Base-by-base conservation (phyloP, 1,284 basidiomycete genomes). In the Tilletia caries region DNA sequence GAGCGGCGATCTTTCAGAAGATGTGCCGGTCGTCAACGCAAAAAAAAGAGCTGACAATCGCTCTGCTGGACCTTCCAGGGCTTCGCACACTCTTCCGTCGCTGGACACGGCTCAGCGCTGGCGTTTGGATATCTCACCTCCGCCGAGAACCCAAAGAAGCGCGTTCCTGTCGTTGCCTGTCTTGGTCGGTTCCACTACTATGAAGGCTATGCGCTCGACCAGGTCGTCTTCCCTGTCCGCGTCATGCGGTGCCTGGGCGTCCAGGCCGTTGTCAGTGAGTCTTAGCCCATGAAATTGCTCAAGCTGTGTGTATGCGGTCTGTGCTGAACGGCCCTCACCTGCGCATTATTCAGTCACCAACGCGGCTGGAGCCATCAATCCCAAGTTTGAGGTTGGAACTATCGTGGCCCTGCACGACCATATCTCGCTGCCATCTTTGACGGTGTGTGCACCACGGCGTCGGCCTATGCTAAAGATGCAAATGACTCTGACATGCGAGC, bases 331-430 rank as follows among this genome's bases (percentile, higher is more conserved):
- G 15, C 58, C n/a, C n/a, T n/a, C n/a, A n/a, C n/a, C n/a, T n/a
- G n/a, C n/a, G n/a, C n/a, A n/a, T n/a, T n/a, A n/a, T 67, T 12
- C 33, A 43, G 91, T 93, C 60, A 93, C 92, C 29, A 93, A 93
- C 79, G 92, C 92, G 12, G 88, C 91, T 25, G 92, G 92, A 27
- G 89, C 89, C 6, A 85, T 93, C 27, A 91, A 91, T 78, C 88
- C 89, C 8, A 76, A 85, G 2, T 87, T 91, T 70, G 85, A 88
- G 13, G 89, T 92, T n/a, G 92, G 92, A 76, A 92, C 91, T 5
- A 91, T 93, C 75, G 90, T 93, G 62, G 89, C 90, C 18, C 86
- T 93, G 25, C 90, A 90, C 66, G 92, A 93, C 82, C 92, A 93
- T 78, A 83, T 93, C 62, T 91, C 91, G 0, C 85, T 93, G 20